phyloP scores from a whole-genome alignment of 2,329 filamentous ascomycete genomes.

The Geosmithia morbida region DNA sequence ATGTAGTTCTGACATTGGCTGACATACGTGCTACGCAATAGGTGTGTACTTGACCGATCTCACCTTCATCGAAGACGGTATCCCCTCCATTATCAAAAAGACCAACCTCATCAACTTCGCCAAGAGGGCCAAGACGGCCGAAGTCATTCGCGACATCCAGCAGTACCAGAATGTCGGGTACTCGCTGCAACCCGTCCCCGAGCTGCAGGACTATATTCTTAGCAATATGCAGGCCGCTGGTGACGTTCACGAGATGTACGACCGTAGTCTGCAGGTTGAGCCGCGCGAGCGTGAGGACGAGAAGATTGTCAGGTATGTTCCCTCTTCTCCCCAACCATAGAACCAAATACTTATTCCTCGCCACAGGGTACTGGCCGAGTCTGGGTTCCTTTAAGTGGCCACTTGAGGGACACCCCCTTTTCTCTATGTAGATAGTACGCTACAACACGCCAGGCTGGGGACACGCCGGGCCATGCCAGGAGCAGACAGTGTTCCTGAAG shows the following conservation, averaged over 20 bases:
- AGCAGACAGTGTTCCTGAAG: too few species aligned
- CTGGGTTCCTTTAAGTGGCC: slow-evolving; percentile 37
- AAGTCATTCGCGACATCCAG: slow-evolving; percentile 96
- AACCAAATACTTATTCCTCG: slow-evolving; percentile 1
- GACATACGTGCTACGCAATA: slow-evolving; percentile 19
- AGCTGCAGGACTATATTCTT: slow-evolving; percentile 92
- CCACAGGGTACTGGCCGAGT: slow-evolving; percentile 43
- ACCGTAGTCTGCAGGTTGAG: slow-evolving; percentile 86
- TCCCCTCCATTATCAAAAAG: slow-evolving; percentile 91
- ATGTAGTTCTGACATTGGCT: neutral
- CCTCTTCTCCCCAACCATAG: neutral
- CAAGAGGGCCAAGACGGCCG: slow-evolving; percentile 93
- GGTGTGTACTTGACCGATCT: slow-evolving; percentile 94
- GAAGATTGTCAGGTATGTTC: slow-evolving; percentile 89
- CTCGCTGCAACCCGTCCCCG: slow-evolving; percentile 71
- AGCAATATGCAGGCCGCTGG: slow-evolving; percentile 92
- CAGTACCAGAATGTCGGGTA: slow-evolving; percentile 99
- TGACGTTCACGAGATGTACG: slow-evolving; percentile 99
- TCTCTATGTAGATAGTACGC: too few species aligned
- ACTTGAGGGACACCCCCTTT: too few species aligned
- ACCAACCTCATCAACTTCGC: slow-evolving; percentile 97
- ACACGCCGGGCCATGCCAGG: too few species aligned
- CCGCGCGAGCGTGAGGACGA: slow-evolving; percentile 95
- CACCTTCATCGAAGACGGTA: slow-evolving; percentile 97
- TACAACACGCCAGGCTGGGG: too few species aligned